Evolutionary conservation across 352 stramenopile genomes (phyloP), one percentile per base, ranked within the genome.

Genomic region (Poterioochromonas sp.): DNA sequence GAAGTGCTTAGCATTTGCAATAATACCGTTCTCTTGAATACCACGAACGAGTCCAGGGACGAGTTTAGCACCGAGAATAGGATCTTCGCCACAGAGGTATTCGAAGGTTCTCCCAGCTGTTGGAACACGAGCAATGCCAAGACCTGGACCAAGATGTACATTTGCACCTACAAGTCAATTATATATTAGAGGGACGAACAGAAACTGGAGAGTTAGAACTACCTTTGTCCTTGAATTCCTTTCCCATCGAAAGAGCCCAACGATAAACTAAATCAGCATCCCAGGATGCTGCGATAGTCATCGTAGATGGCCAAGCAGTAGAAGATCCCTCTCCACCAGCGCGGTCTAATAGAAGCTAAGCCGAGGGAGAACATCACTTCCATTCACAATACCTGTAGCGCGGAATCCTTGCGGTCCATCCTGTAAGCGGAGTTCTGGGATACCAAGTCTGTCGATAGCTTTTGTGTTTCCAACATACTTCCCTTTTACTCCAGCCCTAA

Each of bases 1-100:
- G 76, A 87, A 95, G 83, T 95, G 90, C 82, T 95, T 95, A 58
- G 91, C 82, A 70, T 87, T 91, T 29, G 92, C 88, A 22, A 93
- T 85, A 0, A 91, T 87, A 68, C 92, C 58, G 0, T 85, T 86
- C 43, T 88, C 84, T 73, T 95, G 90, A 20, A 95, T 80, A 1
- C 88, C 89, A 18, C 80, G 83, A 8, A 91, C 90, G 77, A 93
- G 93, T 26, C 86, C 85, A 15, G 90, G 84, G 3, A 85, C 88
- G 1, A 83, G 12, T 44, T n/a, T 39, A 44, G 44, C 12, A 37
- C 53, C 71, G 1, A 68, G 40, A 44, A 65, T 26, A 40, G 79
- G 79, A 63, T 82, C 79, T 71, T 83, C 80, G 47, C 80, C 80
- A 40, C 47, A 76, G 22, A 83, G 37, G 73, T 82, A 82, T 58